These are phyloP conservation scores for Fusarium poae DNA, from an alignment of 2,329 filamentous ascomycete genomes.

Conservation along the genomic window DNA sequence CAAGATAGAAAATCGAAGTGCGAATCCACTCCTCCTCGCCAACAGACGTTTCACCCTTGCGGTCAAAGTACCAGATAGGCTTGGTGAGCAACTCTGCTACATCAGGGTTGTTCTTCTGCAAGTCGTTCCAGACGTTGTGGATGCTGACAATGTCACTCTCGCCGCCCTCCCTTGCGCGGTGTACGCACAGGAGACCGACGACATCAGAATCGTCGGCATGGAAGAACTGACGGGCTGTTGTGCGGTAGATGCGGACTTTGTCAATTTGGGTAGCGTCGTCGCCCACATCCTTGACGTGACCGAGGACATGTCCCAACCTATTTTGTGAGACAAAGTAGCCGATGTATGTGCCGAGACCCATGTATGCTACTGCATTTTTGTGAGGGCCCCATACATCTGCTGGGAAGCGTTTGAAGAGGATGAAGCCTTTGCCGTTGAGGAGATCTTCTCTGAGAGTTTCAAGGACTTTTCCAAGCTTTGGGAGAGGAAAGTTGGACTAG, in stretches of 20 bases:
- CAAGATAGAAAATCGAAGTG: slow-evolving; percentile 80
- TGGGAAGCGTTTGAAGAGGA: slow-evolving; percentile 88
- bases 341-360: slow-evolving; percentile 87
- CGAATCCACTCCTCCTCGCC: slow-evolving; percentile 82
- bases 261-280: slow-evolving; percentile 86
- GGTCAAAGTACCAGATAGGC: slow-evolving; percentile 92
- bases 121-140: slow-evolving; percentile 84
- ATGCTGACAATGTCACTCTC: slow-evolving; percentile 85
- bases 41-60: slow-evolving; percentile 83
- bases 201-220: slow-evolving; percentile 87
- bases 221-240: slow-evolving; percentile 69
- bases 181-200: slow-evolving; percentile 85
- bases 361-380: slow-evolving; percentile 90
- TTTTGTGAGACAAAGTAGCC: slow-evolving; percentile 93
- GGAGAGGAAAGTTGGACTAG: slow-evolving; percentile 61
- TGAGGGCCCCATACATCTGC: slow-evolving; percentile 79
- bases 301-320: slow-evolving; percentile 84
- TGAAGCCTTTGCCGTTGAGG: slow-evolving; percentile 88
- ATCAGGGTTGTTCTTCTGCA: slow-evolving; percentile 81
- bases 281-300: slow-evolving; percentile 89
- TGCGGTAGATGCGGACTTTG: slow-evolving; percentile 90
- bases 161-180: slow-evolving; percentile 82
- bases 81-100: slow-evolving; percentile 80
- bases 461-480: slow-evolving; percentile 56
- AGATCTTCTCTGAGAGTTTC: slow-evolving; percentile 57